Percentiles rank a stretch among this genome's conserved stretches.
These are phyloP conservation scores for Rhizopus delemar DNA, from an alignment of 371 early-diverging fungal species.

Conservation along the genomic window DNA sequence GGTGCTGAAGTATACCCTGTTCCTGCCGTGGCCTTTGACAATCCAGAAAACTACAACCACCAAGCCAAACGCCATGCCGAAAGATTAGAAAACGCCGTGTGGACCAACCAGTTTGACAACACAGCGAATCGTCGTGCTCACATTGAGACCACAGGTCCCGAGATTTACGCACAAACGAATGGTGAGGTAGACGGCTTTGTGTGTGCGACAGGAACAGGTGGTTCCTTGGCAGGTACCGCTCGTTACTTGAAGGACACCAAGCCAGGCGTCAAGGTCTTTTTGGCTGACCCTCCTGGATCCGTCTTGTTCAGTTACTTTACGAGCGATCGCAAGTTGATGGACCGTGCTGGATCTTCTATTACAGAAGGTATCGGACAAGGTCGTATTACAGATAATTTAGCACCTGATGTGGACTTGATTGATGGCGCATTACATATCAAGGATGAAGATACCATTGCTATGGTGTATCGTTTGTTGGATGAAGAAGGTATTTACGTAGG, in stretches of 20 bases:
- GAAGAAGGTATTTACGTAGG: slow-evolving; percentile 95
- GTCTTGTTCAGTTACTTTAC: slow-evolving; percentile 81
- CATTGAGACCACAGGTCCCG: slow-evolving; percentile 94
- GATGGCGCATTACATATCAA: slow-evolving; percentile 84
- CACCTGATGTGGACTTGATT: slow-evolving; percentile 73
- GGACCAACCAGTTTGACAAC: slow-evolving; percentile 94
- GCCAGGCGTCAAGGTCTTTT: slow-evolving; percentile 65
- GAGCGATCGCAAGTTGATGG: slow-evolving; percentile 66
- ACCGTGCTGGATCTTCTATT: slow-evolving; percentile 78
- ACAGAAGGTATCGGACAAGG: slow-evolving; percentile 96
- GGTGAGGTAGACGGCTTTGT: slow-evolving; percentile 85
- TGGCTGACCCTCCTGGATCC: slow-evolving; percentile 95
- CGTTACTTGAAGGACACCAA: slow-evolving; percentile 78
- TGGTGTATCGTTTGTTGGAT: slow-evolving; percentile 85
- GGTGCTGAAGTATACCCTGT: slow-evolving; percentile 90
- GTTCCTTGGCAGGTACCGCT: slow-evolving; percentile 87
- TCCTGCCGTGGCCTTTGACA: slow-evolving; percentile 88
- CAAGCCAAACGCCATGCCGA: slow-evolving; percentile 89
- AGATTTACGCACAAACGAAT: slow-evolving; percentile 85
- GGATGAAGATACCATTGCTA: slow-evolving; percentile 81
- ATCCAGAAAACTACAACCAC: slow-evolving; percentile 94
- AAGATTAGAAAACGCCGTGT: slow-evolving; percentile 79
- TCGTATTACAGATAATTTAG: slow-evolving; percentile 88
- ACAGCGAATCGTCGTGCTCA: slow-evolving; percentile 88
- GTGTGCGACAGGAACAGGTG: slow-evolving; percentile 93